Evolutionary conservation across 176 grass and related monocot genomes (phyloP), one percentile per base, ranked within the genome.

Genomic region (Avena insularis): DNA sequence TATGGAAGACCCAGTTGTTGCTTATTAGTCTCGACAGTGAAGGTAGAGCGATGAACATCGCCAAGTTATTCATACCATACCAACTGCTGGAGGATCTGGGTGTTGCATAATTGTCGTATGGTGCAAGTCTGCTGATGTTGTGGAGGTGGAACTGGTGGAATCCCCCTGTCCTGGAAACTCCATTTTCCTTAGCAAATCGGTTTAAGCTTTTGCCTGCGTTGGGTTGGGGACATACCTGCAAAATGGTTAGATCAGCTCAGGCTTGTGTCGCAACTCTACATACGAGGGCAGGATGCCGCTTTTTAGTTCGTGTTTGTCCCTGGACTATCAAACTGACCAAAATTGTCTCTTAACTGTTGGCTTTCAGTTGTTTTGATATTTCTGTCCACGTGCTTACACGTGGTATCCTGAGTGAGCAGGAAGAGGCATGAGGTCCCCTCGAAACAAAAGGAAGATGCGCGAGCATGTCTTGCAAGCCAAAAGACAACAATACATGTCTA

Each of bases 141-240:
- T 51, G 60, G 4, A 20, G 60, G 25, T 67, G 43, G 15, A 81
- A 14, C 8, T 72, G 40, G 35, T 55, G n/a, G 14, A 68, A 9
- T 6, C 9, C 9, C 19, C 15, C 56, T 59, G 11, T 61, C 29
- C 11, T 47, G 4, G 21, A 12, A 50, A 43, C 36, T 35, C 31
- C 16, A 21, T 25, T 85, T 85, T 4, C 46, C 29, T 53, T 50
- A 50, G 47, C 13, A 29, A 53, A 50, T 53, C 2, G n/a, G 43
- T 73, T 70, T 70, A 70, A 48, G 70, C 43, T 46, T 45, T 73
- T 38, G 66, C 66, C 33, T 69, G 66, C 66, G 9, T 69, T 40
- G 33, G 8, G 9, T 69, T 40, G 33, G 8, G 29, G 33, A 69
- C 33, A 33, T 57, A 57, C 33, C 15, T 38, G 66, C 15, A 19